Evolutionary conservation across 108 stramenopile species (phyloP).

Genomic region (Skeletonema marinoi): DNA sequence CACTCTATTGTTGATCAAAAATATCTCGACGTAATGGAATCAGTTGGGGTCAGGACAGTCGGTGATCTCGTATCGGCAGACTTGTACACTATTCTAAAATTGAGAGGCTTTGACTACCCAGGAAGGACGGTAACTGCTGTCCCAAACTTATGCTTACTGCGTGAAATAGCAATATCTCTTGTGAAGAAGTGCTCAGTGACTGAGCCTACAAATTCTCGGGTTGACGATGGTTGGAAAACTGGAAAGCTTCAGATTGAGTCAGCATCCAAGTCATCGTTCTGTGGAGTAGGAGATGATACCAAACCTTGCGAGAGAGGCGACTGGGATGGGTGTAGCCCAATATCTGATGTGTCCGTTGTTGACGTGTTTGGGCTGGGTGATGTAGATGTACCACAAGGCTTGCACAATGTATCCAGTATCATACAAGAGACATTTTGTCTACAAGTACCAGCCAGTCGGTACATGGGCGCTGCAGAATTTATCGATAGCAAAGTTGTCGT

Average conservation of each 20-base stretch:
- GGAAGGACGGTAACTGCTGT: constrained; percentile 18
- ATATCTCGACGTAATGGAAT: constrained; percentile 30
- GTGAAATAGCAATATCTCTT: constrained; percentile 33
- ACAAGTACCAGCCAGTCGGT: constrained; percentile 33
- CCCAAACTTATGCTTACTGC: constrained; percentile 41
- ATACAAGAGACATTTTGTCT: constrained; percentile 52
- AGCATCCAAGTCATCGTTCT: background rate
- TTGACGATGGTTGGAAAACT: background rate
- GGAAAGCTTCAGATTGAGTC: background rate
- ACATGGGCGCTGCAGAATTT: constrained; percentile 40
- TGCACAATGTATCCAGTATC: constrained; percentile 30
- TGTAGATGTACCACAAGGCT: constrained; percentile 35
- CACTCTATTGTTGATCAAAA: constrained; percentile 9
- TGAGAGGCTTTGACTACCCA: constrained; percentile 56
- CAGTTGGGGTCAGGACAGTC: constrained; percentile 44
- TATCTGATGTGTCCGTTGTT: constrained; percentile 23
- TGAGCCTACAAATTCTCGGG: background rate
- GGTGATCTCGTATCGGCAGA: constrained; percentile 48
- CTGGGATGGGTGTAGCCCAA: constrained; percentile 63
- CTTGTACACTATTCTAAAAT: constrained; percentile 41
- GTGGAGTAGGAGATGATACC: constrained; percentile 37
- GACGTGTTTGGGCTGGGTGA: constrained; percentile 52
- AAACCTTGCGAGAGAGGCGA: constrained; percentile 31
- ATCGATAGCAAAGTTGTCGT: constrained; percentile 42
- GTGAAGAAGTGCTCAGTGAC: constrained; percentile 38